Conservation (phyloP, 306 rosid species). For the Corylus heterophylla region DNA sequence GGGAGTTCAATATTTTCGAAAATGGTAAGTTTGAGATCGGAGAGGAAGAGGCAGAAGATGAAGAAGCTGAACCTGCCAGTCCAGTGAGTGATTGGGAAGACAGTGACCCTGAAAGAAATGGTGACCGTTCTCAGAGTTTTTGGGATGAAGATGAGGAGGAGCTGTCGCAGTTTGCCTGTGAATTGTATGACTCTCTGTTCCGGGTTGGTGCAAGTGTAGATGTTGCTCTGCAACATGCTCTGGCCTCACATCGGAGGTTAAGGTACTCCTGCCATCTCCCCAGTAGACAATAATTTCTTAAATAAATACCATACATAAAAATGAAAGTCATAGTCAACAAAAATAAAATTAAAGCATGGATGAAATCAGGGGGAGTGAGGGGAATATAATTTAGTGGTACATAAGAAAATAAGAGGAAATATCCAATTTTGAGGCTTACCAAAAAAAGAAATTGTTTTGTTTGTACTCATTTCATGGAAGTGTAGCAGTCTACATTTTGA, state of each 20-base stretch:
- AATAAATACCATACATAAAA: conserved; percentile 26
- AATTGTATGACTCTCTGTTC: conserved; percentile 73
- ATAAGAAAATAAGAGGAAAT: conserved; percentile 35
- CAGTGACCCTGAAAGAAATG: conserved; percentile 68
- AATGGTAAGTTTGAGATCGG: conserved; percentile 91
- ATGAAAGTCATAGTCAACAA: background rate
- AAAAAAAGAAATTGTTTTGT: conserved; percentile 2
- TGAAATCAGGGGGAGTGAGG: conserved; percentile 4
- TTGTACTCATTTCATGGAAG: conserved; percentile 15
- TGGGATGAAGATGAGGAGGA: conserved; percentile 86
- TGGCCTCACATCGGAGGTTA: conserved; percentile 74
- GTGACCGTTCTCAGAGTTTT: conserved; percentile 33
- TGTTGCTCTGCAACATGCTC: conserved; percentile 81
- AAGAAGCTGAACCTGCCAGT: conserved; percentile 61
- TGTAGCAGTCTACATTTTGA: background rate
- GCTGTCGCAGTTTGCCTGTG: conserved; percentile 77
- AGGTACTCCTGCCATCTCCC: conserved; percentile 90
- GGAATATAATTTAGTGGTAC: conserved; percentile 16
- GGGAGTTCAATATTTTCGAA: conserved; percentile 59
- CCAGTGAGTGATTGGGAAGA: conserved; percentile 98
- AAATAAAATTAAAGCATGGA: background rate
- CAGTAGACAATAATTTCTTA: conserved; percentile 40
- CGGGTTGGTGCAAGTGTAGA: conserved; percentile 68
- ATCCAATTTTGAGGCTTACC: conserved; percentile 65
- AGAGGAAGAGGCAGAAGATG: conserved; percentile 85